These are phyloP conservation scores for Ogataea henricii DNA, from an alignment of 805 yeast species.

Conservation along the genomic window DNA sequence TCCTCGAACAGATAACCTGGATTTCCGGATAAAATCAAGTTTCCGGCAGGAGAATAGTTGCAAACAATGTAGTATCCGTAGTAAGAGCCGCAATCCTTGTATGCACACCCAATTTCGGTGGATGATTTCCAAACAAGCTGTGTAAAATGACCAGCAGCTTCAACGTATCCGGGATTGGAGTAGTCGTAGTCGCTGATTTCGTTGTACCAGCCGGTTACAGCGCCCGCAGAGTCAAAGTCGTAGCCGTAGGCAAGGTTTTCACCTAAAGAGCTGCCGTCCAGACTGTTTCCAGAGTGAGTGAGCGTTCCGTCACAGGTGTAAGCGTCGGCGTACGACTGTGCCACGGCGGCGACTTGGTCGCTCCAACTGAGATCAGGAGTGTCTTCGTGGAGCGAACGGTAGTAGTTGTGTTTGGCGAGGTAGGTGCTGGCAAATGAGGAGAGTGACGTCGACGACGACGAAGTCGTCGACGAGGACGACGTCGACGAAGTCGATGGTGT, in stretches of 20 bases:
- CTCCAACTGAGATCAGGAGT: conserved; percentile 60
- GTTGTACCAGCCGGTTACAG: conserved; percentile 75
- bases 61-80: conserved; percentile 64
- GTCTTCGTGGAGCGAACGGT: conserved; percentile 51
- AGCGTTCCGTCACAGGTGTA: conserved; percentile 60
- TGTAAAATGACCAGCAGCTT: conserved; percentile 75
- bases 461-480: conserved; percentile 5
- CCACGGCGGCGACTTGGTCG: conserved; percentile 50
- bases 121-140: conserved; percentile 74
- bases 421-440: conserved; percentile 44
- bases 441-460: conserved; percentile 4
- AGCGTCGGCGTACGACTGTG: conserved; percentile 54
- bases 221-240: conserved; percentile 45
- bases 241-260: conserved; percentile 83
- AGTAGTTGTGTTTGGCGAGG: conserved; percentile 60
- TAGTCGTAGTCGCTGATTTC: conserved; percentile 59
- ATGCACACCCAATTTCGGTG: conserved; percentile 70
- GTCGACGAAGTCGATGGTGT: conserved; percentile 6
- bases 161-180: conserved; percentile 47
- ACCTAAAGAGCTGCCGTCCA: conserved; percentile 53
- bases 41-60: conserved; percentile 76
- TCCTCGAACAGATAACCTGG: conserved; percentile 22
- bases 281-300: conserved; percentile 61
- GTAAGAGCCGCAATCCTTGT: conserved; percentile 53
- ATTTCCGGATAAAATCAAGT: conserved; percentile 50